These are phyloP conservation scores for Kazachstania sp. DNA, from an alignment of 1,139 yeast species.

Conservation along the genomic window DNA sequence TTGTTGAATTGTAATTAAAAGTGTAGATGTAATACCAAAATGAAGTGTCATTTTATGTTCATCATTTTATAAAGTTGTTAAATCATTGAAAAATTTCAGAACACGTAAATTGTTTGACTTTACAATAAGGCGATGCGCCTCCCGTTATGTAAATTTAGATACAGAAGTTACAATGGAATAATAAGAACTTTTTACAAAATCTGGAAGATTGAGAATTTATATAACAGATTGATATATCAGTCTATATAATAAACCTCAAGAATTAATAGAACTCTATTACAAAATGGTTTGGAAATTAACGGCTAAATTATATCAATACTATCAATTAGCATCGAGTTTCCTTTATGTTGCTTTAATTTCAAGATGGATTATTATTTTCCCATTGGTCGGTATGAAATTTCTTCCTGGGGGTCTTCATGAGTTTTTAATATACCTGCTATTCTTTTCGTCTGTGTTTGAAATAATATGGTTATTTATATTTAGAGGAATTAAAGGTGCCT, in stretches of 20 bases:
- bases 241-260: too few relatives aligned
- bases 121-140: too few relatives aligned
- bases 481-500: slow-evolving; percentile 18
- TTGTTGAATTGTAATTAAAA: background rate
- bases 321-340: slow-evolving; percentile 33
- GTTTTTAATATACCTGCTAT: slow-evolving; percentile 38
- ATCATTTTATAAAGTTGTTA: background rate
- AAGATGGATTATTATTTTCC: slow-evolving; percentile 45
- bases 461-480: slow-evolving; percentile 22
- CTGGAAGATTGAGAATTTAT: too few relatives aligned
- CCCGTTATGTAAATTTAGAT: too few relatives aligned
- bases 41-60: background rate
- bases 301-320: slow-evolving; percentile 23
- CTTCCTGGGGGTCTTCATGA: slow-evolving; percentile 66
- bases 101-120: background rate
- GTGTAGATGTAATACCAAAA: background rate
- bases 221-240: too few relatives aligned
- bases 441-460: slow-evolving; percentile 17
- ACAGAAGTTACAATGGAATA: too few relatives aligned
- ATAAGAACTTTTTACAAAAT: too few relatives aligned
- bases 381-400: slow-evolving; percentile 53
- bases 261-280: too few relatives aligned
- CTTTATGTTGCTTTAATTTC: slow-evolving; percentile 46
- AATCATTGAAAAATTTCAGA: background rate
- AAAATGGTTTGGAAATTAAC: background rate